Evolutionary conservation across 2,329 filamentous ascomycete species (phyloP).

Genomic region (Beauveria brongniartii): DNA sequence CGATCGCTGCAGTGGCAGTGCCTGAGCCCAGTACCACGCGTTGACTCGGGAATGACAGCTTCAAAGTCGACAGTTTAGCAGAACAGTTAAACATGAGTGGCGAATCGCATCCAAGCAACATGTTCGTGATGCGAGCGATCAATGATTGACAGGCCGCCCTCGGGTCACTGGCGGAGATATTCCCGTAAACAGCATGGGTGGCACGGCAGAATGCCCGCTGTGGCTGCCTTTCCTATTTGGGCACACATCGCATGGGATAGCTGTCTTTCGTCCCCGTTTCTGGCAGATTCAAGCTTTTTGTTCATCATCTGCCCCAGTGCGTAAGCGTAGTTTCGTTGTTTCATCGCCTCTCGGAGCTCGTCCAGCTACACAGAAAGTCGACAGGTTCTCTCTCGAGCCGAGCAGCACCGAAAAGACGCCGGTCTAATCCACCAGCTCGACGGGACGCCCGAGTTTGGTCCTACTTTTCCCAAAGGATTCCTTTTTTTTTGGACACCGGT

Average conservation of each 20-base stretch:
- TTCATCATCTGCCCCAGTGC: too few relatives aligned
- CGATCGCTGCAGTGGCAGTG: background rate
- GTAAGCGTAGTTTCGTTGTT: background rate
- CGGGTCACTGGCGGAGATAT: background rate
- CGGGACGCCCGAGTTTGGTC: background rate
- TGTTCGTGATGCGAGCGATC: background rate
- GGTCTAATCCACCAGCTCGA: background rate
- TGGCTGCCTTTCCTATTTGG: background rate
- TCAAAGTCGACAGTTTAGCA: background rate
- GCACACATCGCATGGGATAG: background rate
- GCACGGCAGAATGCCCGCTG: background rate
- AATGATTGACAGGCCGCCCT: background rate
- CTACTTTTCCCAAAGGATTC: background rate
- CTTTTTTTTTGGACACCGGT: background rate
- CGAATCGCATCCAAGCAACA: background rate
- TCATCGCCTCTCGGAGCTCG: background rate
- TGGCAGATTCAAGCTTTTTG: background rate
- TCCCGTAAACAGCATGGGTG: background rate
- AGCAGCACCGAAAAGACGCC: background rate
- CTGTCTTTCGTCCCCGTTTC: background rate
- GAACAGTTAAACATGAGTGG: background rate
- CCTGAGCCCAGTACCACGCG: background rate
- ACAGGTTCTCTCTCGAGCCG: background rate
- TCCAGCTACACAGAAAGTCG: background rate
- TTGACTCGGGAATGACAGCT: background rate